These are phyloP conservation scores for Brassica rapa DNA, from an alignment of 345 rosid species.

Conservation along the genomic window DNA sequence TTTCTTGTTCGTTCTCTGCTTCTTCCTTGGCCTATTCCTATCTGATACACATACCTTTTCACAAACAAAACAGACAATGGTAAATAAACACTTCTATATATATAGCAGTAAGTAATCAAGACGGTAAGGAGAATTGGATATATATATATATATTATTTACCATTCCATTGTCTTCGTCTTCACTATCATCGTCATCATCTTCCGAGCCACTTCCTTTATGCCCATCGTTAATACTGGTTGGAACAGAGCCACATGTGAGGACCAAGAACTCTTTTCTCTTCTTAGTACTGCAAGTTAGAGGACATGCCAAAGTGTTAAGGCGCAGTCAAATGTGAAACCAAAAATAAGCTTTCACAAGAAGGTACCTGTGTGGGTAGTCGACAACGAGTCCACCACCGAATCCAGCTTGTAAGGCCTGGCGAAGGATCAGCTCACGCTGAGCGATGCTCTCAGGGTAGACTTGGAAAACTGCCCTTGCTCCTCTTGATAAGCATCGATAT, in stretches of 20 bases:
- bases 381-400: slow-evolving; percentile 93
- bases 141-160: slow-evolving; percentile 37
- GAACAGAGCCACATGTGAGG: slow-evolving; percentile 74
- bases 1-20: slow-evolving; percentile 63
- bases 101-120: no score
- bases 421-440: slow-evolving; percentile 81
- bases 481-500: slow-evolving; percentile 79
- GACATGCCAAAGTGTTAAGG: neutral
- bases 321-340: neutral
- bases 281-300: slow-evolving; percentile 53
- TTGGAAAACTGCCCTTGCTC: slow-evolving; percentile 92
- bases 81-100: neutral
- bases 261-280: slow-evolving; percentile 84
- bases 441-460: slow-evolving; percentile 82
- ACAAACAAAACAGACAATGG: neutral
- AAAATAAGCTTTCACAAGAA: neutral
- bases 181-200: slow-evolving; percentile 51
- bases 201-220: slow-evolving; percentile 66
- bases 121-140: neutral
- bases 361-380: slow-evolving; percentile 91
- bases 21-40: slow-evolving; percentile 79
- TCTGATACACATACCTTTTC: slow-evolving; percentile 66
- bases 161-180: slow-evolving; percentile 61
- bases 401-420: slow-evolving; percentile 84
- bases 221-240: slow-evolving; percentile 49